phyloP scores from a whole-genome alignment of 2,329 filamentous ascomycete species.

The Karstenula rhodostoma region DNA sequence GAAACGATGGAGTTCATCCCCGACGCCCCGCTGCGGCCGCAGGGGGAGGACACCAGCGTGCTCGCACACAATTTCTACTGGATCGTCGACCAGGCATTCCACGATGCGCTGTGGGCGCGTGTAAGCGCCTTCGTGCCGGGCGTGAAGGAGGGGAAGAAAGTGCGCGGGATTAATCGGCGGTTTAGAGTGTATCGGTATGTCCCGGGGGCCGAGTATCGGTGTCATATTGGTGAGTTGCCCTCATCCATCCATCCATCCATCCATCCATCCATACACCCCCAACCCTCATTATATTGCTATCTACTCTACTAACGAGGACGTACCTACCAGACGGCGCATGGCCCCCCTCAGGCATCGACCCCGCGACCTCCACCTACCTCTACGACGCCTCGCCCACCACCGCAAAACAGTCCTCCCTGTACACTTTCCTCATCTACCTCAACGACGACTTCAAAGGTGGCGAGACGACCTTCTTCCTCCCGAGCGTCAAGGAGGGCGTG shows the following conservation, averaged over 20 bases:
- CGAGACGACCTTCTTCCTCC: slow-evolving; percentile 76
- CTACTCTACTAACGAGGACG: not conserved
- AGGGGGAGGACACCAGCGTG: slow-evolving; percentile 68
- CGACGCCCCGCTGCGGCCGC: slow-evolving; percentile 72
- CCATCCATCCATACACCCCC: too few species aligned
- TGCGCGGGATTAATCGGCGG: slow-evolving; percentile 71
- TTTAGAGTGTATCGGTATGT: slow-evolving; percentile 78
- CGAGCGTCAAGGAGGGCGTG: slow-evolving; percentile 68
- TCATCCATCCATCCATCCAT: too few species aligned
- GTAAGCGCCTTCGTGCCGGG: slow-evolving; percentile 66
- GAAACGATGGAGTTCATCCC: slow-evolving; percentile 72
- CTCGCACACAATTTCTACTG: slow-evolving; percentile 79
- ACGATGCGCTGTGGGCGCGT: slow-evolving; percentile 69
- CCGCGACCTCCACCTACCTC: slow-evolving; percentile 65
- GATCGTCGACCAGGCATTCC: slow-evolving; percentile 70
- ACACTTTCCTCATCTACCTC: slow-evolving; percentile 74
- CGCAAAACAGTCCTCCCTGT: slow-evolving; percentile 71
- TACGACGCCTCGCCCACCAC: slow-evolving; percentile 70
- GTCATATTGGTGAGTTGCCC: slow-evolving; percentile 67
- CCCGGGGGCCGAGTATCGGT: slow-evolving; percentile 74
- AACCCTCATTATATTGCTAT: not conserved
- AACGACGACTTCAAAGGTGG: slow-evolving; percentile 77
- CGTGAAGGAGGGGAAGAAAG: slow-evolving; percentile 63
- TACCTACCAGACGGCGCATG: slow-evolving; percentile 69
- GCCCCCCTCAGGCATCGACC: slow-evolving; percentile 72